Base-by-base conservation (phyloP, 768 basidiomycete genomes). In the Amanita rimosa region DNA sequence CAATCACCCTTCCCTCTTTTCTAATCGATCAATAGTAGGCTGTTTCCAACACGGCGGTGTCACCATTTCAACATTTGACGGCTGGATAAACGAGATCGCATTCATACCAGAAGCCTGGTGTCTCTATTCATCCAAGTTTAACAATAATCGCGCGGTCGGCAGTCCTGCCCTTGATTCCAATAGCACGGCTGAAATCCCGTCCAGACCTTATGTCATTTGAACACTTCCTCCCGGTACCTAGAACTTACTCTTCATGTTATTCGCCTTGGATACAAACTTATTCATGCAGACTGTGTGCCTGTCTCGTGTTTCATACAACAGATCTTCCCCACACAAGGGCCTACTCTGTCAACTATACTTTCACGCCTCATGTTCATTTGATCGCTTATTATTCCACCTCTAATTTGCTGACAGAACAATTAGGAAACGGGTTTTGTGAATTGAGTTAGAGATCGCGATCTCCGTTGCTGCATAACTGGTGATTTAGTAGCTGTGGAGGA, bases 41-140 rank as follows among this genome's bases (percentile, higher is more conserved):
- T 54, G 52, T 43, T 56, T 46, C 48, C 55, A 54, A 46, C 53
- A 54, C 24, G 53, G 53, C 24, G 53, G 55, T 31, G 53, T 56
- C 14, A 35, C 55, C 38, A 54, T 54, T 33, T 45, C 55, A 54
- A 52, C 53, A 17, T 56, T 56, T 47, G 37, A 52, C 44, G 31
- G 53, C 33, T 56, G 55, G 55, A 46, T 56, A 33, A 44, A 44
- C 29, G 31, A 44, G 33, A 35, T 44, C 44, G 29, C 16, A 17
- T 46, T 33, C 47, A 48, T 54, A 27, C 40, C 29, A 33, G 47
- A 29, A 24, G 39, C 46, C 40, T 55, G 52, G 52, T 49, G 45
- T 39, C 46, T 54, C 33, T 56, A 52, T 37, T 53, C 44, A 46
- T 50, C 49, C 46, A 17, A 44, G 19, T 33, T 44, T 26, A 26